Evolutionary conservation across 2,329 filamentous ascomycete species (phyloP).

Genomic region (Fusarium sp.): DNA sequence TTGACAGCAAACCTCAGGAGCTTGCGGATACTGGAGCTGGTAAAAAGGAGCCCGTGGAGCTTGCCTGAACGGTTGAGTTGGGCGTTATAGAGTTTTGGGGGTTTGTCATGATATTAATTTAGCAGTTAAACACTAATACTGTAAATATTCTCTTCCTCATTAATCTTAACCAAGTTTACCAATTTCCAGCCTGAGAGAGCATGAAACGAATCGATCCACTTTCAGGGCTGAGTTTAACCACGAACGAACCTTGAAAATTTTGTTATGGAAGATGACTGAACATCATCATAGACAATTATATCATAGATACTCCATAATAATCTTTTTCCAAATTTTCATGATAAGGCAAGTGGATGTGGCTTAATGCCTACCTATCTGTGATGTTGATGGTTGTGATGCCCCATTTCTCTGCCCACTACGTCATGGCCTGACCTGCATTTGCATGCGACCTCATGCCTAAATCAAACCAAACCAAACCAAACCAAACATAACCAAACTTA

Average conservation of each 20-base stretch:
- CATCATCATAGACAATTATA: neutral
- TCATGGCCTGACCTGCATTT: slow-evolving; percentile 18
- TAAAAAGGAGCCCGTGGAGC: slow-evolving; percentile 14
- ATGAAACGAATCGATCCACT: neutral
- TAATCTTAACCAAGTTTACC: neutral
- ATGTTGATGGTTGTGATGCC: neutral
- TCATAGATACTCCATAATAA: slow-evolving; percentile 6
- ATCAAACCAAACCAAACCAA: neutral
- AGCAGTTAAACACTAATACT: neutral
- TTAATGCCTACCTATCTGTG: neutral
- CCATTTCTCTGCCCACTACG: slow-evolving; percentile 32
- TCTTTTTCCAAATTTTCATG: neutral
- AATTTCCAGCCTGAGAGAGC: neutral
- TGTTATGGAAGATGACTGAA: neutral
- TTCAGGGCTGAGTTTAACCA: slow-evolving; percentile 9
- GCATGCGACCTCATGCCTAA: neutral
- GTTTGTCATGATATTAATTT: neutral
- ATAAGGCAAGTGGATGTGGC: neutral
- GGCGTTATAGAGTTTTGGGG: neutral
- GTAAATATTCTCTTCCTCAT: neutral
- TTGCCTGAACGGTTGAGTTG: neutral
- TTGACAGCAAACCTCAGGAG: slow-evolving; percentile 18
- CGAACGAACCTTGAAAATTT: neutral
- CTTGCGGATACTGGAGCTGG: neutral
- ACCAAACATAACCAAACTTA: neutral